Evolutionary conservation across 1,284 basidiomycete genomes (phyloP).

Genomic region (Albatrellus sp.): DNA sequence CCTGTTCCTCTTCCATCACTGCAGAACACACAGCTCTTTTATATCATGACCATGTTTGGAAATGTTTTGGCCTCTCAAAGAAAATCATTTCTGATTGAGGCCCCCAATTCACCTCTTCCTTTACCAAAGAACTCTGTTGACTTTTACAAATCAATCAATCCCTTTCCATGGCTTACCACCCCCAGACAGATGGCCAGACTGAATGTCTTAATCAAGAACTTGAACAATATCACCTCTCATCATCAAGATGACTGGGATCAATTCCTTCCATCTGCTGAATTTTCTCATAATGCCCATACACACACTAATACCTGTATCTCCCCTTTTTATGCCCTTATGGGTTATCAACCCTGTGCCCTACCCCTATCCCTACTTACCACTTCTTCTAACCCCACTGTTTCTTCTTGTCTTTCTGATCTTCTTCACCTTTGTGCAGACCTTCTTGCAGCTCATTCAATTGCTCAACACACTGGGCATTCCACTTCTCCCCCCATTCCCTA

Average conservation of each 20-base stretch:
- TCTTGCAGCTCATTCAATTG: too few relatives aligned
- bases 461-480: too few relatives aligned
- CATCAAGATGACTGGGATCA: constrained; percentile 20
- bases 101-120: neutral
- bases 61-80: neutral
- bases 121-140: neutral
- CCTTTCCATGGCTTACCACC: neutral
- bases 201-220: constrained; percentile 15
- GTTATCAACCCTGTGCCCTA: neutral
- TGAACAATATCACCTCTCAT: constrained; percentile 17
- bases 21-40: neutral
- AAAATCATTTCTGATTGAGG: neutral
- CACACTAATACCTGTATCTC: neutral
- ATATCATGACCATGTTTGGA: neutral
- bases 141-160: neutral
- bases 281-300: constrained; percentile 6
- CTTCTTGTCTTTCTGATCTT: too few relatives aligned
- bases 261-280: constrained; percentile 10
- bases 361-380: neutral
- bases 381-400: neutral
- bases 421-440: too few relatives aligned
- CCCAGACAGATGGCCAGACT: neutral
- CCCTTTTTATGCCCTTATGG: neutral
- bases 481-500: too few relatives aligned
- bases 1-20: too few relatives aligned